These are phyloP conservation scores for Teunomyces lycoperdinae DNA, from an alignment of 805 yeast species.

Conservation along the genomic window DNA sequence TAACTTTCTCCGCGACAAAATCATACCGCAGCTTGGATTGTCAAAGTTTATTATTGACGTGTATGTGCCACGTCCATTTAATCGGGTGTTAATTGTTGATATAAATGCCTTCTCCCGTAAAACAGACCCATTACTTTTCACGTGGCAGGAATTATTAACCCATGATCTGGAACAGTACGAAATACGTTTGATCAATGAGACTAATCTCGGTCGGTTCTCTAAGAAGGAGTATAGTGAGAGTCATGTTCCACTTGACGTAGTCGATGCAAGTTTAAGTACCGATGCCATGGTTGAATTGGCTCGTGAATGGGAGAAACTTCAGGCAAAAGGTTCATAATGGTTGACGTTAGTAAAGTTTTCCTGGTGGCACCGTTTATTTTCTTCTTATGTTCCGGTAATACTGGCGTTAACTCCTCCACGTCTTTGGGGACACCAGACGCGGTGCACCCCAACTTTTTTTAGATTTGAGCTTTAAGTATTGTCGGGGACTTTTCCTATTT, in stretches of 20 bases:
- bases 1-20: constrained; percentile 50
- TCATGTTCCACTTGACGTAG: constrained; percentile 88
- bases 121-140: constrained; percentile 74
- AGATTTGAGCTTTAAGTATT: neutral
- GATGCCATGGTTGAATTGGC: constrained; percentile 68
- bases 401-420: too few relatives aligned
- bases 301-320: constrained; percentile 46
- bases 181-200: constrained; percentile 64
- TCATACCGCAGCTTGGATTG: constrained; percentile 10
- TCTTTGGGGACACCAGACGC: too few relatives aligned
- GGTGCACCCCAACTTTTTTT: neutral
- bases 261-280: constrained; percentile 75
- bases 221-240: constrained; percentile 82
- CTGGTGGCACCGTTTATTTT: too few relatives aligned
- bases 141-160: constrained; percentile 75
- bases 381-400: too few relatives aligned
- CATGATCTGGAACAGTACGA: constrained; percentile 39
- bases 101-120: constrained; percentile 80
- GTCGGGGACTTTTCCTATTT: neutral
- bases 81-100: constrained; percentile 69
- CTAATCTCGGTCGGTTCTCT: constrained; percentile 73
- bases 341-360: neutral
- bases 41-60: constrained; percentile 67
- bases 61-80: constrained; percentile 74
- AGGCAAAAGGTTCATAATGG: neutral